Conservation (phyloP, 345 rosid species). For the Erysimum cheiranthoides region DNA sequence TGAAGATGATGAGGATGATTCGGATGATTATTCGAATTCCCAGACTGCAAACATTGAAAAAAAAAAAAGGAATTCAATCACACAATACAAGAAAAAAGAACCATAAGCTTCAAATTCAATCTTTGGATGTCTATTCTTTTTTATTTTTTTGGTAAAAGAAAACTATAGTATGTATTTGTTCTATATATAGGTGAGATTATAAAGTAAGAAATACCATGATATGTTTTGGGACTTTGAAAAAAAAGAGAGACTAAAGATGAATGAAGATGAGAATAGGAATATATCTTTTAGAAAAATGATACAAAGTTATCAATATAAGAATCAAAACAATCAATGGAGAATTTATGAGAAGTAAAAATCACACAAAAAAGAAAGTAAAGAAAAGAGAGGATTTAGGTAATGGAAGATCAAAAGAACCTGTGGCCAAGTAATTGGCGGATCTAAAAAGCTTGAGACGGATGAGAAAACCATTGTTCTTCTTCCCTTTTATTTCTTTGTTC, state of each 20-base stretch:
- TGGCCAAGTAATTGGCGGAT: conserved; percentile 46
- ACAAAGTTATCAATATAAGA: conserved; percentile 41
- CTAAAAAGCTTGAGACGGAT: conserved; percentile 48
- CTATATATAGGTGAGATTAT: conserved; percentile 41
- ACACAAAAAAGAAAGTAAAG: conserved; percentile 33
- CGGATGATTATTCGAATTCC: conserved; percentile 37
- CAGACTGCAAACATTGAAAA: conserved; percentile 38
- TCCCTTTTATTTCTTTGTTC: conserved; percentile 41
- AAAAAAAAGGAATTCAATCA: conserved; percentile 1
- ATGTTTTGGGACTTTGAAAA: conserved; percentile 35
- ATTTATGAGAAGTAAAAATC: conserved; percentile 29
- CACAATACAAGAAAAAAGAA: conserved; percentile 9
- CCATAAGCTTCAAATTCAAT: conserved; percentile 13
- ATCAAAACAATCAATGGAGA: conserved; percentile 39
- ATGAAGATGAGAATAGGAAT: conserved; percentile 48
- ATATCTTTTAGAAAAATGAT: conserved; percentile 42
- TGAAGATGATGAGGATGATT: conserved; percentile 40
- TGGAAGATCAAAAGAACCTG: conserved; percentile 46
- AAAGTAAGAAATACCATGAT: conserved; percentile 47
- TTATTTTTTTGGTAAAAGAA: neutral
- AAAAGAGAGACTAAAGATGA: conserved; percentile 42
- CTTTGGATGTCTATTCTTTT: neutral
- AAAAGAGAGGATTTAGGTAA: conserved; percentile 28
- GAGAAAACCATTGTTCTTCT: conserved; percentile 49
- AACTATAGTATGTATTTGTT: conserved; percentile 16